Base-by-base conservation (phyloP, 2,329 filamentous ascomycete genomes). In the Aspergillus oerlinghausenensis region DNA sequence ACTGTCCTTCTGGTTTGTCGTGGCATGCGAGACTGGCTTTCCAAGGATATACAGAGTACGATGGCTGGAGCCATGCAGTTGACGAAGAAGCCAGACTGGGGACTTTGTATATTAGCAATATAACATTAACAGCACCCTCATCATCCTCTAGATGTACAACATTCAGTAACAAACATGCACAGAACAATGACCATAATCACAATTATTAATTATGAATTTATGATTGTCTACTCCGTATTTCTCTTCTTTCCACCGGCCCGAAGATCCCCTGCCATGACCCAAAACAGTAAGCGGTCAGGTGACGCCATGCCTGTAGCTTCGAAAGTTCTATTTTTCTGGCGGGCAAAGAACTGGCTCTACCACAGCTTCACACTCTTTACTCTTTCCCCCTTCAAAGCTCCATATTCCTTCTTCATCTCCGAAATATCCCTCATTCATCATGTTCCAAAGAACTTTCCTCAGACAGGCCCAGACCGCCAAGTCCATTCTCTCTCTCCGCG, bases 401-500 rank as follows among this genome's bases (percentile, higher is more conserved):
- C 49, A 55, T 51, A 45, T 49, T 48, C 32, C 50, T 56, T 51
- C 32, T 57, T 40, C 45, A 35, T 40, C 35, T 48, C 10, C 47
- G 1, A 21, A 47, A 47, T 47, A 54, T 32, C 21, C 42, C 35
- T 49, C 23, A 51, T 50, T 60, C 65, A 70, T 43, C 55, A 79
- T 79, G 76, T 71, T 79, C 65, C 72, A 75, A 63, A 71, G 73
- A 65, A 68, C 72, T 54, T 58, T 78, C 53, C 60, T 78, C 57
- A 73, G 74, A 71, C 75, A 77, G 64, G 69, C 69, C 52, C 73
- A 72, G 66, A 72, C 69, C 55, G 67, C 67, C 54, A 69, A 69
- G 63, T 73, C 73, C 56, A 63, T 66, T 45, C 61, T 74, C 43
- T 65, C 72, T 52, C 56, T 64, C 58, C 68, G 71, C 55, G 67